phyloP scores from a whole-genome alignment of 108 stramenopile species.

The Seminavis robusta region DNA sequence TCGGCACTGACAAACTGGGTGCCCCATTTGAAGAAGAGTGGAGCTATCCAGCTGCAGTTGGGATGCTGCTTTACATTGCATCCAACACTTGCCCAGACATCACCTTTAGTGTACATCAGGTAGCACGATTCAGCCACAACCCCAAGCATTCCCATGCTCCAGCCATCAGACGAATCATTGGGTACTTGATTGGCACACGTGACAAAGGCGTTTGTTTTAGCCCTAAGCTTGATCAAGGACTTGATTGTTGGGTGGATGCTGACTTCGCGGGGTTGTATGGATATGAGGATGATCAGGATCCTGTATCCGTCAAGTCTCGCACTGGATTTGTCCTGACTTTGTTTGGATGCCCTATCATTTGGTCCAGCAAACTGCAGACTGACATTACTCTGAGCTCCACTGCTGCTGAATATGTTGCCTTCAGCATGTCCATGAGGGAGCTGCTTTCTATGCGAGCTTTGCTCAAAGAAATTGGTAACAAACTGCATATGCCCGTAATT shows the following conservation, averaged over 20 bases:
- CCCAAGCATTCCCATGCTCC: conserved; percentile 42
- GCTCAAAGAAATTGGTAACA: conserved; percentile 2
- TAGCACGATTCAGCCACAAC: conserved; percentile 21
- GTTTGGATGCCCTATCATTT: conserved; percentile 32
- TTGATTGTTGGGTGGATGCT: conserved; percentile 46
- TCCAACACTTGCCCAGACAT: conserved; percentile 38
- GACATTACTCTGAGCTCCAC: conserved; percentile 34
- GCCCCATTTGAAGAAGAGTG: conserved; percentile 25
- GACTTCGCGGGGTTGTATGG: conserved; percentile 39
- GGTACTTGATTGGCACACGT: conserved; percentile 36
- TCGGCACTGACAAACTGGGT: conserved; percentile 35
- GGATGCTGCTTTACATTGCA: conserved; percentile 42
- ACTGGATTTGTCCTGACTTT: conserved; percentile 42
- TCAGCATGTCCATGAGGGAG: conserved; percentile 19
- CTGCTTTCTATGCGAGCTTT: conserved; percentile 26
- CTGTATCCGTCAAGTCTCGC: conserved; percentile 29
- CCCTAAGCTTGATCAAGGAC: not conserved
- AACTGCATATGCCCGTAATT: not conserved
- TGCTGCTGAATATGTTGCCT: conserved; percentile 42
- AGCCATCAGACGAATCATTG: conserved; percentile 42
- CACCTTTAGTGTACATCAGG: conserved; percentile 41
- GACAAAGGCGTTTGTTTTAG: conserved; percentile 41
- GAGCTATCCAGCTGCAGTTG: conserved; percentile 35
- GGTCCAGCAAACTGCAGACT: conserved; percentile 39
- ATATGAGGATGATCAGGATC: conserved; percentile 16